Evolutionary conservation across 1,284 basidiomycete genomes (phyloP), one percentile per base, ranked within the genome.

Genomic region (Cryptococcus sp.): DNA sequence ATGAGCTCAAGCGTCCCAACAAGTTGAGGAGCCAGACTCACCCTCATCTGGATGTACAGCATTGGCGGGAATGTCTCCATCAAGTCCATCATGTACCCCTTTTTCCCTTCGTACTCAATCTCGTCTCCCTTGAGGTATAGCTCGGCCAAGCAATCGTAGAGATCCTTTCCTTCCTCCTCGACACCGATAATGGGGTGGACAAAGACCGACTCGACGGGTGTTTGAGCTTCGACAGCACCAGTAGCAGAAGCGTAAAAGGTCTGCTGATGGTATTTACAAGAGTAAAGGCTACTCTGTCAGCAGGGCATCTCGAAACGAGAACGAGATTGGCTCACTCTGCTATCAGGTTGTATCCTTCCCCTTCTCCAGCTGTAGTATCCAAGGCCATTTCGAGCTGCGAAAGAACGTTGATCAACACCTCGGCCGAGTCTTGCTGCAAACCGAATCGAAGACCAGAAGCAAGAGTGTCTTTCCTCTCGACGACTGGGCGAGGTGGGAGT

Each of bases 361-460:
- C 45, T 18, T 51, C 53, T 25, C 51, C 59, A 18, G 57, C 57
- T 22, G 69, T 75, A 52, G 81, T 71, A 12, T 86, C 84, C 40
- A 97, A 71, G 0, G 92, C 93, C 9, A 88, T 86, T 72, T 99
- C 93, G 51, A 98, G 88, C 72, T 98, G 95, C 74, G 95, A 95
- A 77, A 98, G 86, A 74, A 94, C 93, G 63, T 98, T 98, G 74
- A 98, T 93, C 82, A 98, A 87, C 71, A 94, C 97, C 73, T 98
- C 94, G 0, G 93, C 87, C 2, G 97, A 93, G 68, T 98, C 94
- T 66, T 98, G 94, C 65, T 98, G 94, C 57, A 87, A 85, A n/a
- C 91, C 90, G 63, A 94, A 94, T 80, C 90, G 85, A 86, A 94
- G 88, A 16, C 82, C 50, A 42, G 80, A 3, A 82, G 82, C n/a